Evolutionary conservation across 108 stramenopile genomes (phyloP).

Genomic region (Mediolabrus comicus): DNA sequence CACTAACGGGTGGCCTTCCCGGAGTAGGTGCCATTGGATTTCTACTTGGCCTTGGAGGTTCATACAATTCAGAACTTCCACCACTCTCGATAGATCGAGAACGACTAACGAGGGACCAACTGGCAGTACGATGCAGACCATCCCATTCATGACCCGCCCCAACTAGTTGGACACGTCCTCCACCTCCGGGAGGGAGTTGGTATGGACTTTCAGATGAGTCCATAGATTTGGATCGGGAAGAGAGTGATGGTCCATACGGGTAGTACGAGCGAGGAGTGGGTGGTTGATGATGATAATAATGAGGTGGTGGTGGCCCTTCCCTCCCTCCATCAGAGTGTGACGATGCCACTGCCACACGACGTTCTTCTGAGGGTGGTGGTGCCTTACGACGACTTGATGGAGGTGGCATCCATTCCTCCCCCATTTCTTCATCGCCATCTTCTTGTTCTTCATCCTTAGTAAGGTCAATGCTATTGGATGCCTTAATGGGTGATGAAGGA

Average conservation of each 20-base stretch:
- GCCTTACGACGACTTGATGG: neutral
- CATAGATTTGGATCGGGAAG: neutral
- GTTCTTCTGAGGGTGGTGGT: neutral
- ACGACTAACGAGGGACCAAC: slow-evolving; percentile 2
- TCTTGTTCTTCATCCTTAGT: neutral
- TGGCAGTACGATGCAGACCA: neutral
- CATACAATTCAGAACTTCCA: neutral
- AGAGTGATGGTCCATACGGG: neutral
- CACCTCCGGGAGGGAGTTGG: neutral
- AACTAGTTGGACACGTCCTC: neutral
- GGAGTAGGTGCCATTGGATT: neutral
- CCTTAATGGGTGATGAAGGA: neutral
- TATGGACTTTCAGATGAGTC: neutral
- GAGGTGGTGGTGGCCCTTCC: neutral
- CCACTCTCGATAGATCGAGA: neutral
- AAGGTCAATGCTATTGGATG: neutral
- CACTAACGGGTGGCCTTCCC: neutral
- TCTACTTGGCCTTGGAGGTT: neutral
- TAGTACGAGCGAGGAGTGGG: neutral
- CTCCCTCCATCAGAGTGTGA: neutral
- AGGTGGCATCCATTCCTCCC: slow-evolving; percentile 2
- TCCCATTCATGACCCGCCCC: neutral
- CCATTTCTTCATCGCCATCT: neutral
- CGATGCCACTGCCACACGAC: neutral
- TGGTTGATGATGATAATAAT: neutral